phyloP scores from a whole-genome alignment of 1,284 basidiomycete genomes.

The Crepidotus sp. region DNA sequence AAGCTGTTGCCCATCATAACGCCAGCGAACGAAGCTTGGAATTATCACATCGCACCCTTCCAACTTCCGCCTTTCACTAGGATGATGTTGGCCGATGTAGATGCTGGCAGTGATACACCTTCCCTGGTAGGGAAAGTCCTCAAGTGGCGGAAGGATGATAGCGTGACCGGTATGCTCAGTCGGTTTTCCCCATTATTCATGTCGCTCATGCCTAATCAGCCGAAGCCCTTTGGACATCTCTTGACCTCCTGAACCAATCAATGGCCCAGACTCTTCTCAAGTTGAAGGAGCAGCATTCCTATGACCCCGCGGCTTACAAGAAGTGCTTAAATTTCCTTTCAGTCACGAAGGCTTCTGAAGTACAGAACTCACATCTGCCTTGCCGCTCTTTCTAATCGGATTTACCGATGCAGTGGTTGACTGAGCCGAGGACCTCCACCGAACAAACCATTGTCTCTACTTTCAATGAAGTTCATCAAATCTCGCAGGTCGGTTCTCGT shows the following conservation, averaged over 20 bases:
- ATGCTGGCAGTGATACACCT: conserved; percentile 90
- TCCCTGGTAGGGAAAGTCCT: conserved; percentile 84
- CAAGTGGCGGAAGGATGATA: conserved; percentile 69
- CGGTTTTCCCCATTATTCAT: not conserved
- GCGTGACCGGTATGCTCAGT: conserved; percentile 41
- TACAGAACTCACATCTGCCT: conserved; percentile 20
- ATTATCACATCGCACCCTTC: conserved; percentile 59
- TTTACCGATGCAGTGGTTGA: conserved; percentile 40
- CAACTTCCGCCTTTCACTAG: conserved; percentile 73
- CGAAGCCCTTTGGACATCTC: conserved; percentile 57
- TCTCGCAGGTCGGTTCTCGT: conserved; percentile 40
- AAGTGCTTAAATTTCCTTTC: conserved; percentile 53
- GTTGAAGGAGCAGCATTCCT: conserved; percentile 40
- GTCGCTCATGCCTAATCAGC: conserved; percentile 32
- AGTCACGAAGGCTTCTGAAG: conserved; percentile 49
- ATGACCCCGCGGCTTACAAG: conserved; percentile 41
- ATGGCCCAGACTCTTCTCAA: conserved; percentile 43
- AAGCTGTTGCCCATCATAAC: conserved; percentile 42
- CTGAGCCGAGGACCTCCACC: conserved; percentile 40
- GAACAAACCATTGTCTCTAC: conserved; percentile 36
- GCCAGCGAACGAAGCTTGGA: conserved; percentile 58
- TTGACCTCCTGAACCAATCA: conserved; percentile 55
- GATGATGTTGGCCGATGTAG: conserved; percentile 86
- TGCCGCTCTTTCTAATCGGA: not conserved
- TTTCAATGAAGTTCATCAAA: conserved; percentile 47